Evolutionary conservation across 2,329 filamentous ascomycete genomes (phyloP).

Genomic region (Raffaelea ambrosiae): DNA sequence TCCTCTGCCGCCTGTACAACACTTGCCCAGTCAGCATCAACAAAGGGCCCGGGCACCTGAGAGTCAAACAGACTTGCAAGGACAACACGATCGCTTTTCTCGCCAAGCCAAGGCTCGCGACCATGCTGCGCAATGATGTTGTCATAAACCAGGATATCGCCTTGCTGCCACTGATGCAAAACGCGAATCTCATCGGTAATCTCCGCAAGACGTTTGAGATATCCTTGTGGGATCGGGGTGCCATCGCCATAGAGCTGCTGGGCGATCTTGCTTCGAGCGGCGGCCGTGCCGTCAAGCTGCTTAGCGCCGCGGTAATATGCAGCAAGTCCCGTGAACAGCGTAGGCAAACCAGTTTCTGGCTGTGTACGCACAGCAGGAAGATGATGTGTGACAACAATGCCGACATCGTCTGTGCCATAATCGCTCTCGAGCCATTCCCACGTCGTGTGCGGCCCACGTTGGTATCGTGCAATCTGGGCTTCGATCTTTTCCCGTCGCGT

Average conservation of each 20-base stretch:
- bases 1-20: background rate
- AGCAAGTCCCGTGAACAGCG: slow-evolving; percentile 19
- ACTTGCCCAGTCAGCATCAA: background rate
- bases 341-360: slow-evolving; percentile 12
- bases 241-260: slow-evolving; percentile 18
- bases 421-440: slow-evolving; percentile 11
- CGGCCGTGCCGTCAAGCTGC: slow-evolving; percentile 8
- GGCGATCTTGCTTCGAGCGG: slow-evolving; percentile 5
- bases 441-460: slow-evolving; percentile 11
- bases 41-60: background rate
- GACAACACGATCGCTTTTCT: slow-evolving; percentile 2
- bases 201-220: slow-evolving; percentile 16
- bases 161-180: slow-evolving; percentile 7
- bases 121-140: slow-evolving; percentile 18
- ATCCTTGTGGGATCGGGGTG: slow-evolving; percentile 15
- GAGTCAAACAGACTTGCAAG: background rate
- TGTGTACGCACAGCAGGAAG: slow-evolving; percentile 16
- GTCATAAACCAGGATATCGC: slow-evolving; percentile 5
- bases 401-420: slow-evolving; percentile 12
- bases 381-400: slow-evolving; percentile 16
- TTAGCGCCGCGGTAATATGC: slow-evolving; percentile 16
- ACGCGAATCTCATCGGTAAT: slow-evolving; percentile 18
- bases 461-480: slow-evolving; percentile 16
- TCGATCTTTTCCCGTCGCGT: slow-evolving; percentile 15
- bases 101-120: slow-evolving; percentile 14